Percentiles rank a stretch among this genome's conserved stretches.
Conservation (phyloP, 257 asterid species). For the Nicotiana otophora region DNA sequence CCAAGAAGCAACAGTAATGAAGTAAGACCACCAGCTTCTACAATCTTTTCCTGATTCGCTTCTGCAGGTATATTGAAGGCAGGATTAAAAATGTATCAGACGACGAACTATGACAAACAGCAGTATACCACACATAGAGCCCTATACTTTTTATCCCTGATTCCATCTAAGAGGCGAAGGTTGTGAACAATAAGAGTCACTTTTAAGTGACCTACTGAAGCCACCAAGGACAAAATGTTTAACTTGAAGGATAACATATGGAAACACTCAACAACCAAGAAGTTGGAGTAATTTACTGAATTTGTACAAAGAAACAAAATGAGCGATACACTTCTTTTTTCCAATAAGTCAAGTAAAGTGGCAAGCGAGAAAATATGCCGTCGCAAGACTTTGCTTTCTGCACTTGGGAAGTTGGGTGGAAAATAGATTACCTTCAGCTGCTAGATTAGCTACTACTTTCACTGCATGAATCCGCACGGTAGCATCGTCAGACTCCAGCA, state of each 20-base stretch:
- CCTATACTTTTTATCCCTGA: background rate
- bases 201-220: background rate
- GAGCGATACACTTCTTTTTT: background rate
- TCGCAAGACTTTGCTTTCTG: background rate
- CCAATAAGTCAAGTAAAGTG: background rate
- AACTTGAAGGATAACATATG: background rate
- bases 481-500: slow-evolving; percentile 93
- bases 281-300: background rate
- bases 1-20: slow-evolving; percentile 92
- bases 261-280: background rate
- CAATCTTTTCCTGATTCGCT: slow-evolving; percentile 92
- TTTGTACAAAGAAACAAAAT: background rate
- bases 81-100: slow-evolving; percentile 18
- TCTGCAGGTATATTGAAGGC: slow-evolving; percentile 38
- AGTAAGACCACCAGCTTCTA: slow-evolving; percentile 97
- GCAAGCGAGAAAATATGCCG: background rate
- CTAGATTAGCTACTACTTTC: slow-evolving; percentile 97
- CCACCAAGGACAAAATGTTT: background rate
- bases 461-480: slow-evolving; percentile 95
- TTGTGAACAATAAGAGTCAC: background rate
- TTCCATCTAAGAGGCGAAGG: background rate
- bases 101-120: background rate
- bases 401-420: background rate
- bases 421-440: slow-evolving; percentile 81
- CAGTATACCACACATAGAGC: background rate